These are phyloP conservation scores for Fusarium veterinarium DNA, from an alignment of 2,329 filamentous ascomycete genomes.

Conservation along the genomic window DNA sequence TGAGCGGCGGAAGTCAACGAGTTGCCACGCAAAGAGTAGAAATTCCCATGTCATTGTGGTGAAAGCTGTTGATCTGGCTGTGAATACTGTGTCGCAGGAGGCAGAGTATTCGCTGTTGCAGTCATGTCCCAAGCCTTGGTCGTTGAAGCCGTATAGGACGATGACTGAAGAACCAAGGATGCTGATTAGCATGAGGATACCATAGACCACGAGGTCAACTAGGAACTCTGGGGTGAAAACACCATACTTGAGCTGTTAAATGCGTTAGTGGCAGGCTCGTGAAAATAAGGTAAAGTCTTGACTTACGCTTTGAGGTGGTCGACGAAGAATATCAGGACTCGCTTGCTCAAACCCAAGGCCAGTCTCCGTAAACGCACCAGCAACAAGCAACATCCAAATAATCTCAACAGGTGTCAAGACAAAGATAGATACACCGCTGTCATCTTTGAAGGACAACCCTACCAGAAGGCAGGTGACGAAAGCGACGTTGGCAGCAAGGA, in stretches of 20 bases:
- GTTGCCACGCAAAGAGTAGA: slow-evolving; percentile 76
- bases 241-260: slow-evolving; percentile 55
- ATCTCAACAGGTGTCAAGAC: slow-evolving; percentile 77
- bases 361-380: slow-evolving; percentile 76
- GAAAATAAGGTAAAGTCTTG: neutral
- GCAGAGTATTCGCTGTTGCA: slow-evolving; percentile 67
- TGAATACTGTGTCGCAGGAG: slow-evolving; percentile 69
- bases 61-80: slow-evolving; percentile 74
- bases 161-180: slow-evolving; percentile 68
- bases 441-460: slow-evolving; percentile 76
- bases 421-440: slow-evolving; percentile 72
- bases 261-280: neutral
- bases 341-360: slow-evolving; percentile 77
- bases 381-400: slow-evolving; percentile 81
- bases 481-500: slow-evolving; percentile 74
- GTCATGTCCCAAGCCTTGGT: slow-evolving; percentile 66
- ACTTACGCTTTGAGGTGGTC: slow-evolving; percentile 62
- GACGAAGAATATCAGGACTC: slow-evolving; percentile 72
- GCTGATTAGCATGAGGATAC: slow-evolving; percentile 71
- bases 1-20: slow-evolving; percentile 72
- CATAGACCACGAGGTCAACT: slow-evolving; percentile 71
- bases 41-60: slow-evolving; percentile 76
- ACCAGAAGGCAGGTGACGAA: slow-evolving; percentile 74
- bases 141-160: slow-evolving; percentile 65
- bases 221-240: slow-evolving; percentile 75